Percentiles rank a stretch among this genome's conserved stretches.
phyloP scores from a whole-genome alignment of 1,284 basidiomycete genomes.

The Ceratobasidium sp. region DNA sequence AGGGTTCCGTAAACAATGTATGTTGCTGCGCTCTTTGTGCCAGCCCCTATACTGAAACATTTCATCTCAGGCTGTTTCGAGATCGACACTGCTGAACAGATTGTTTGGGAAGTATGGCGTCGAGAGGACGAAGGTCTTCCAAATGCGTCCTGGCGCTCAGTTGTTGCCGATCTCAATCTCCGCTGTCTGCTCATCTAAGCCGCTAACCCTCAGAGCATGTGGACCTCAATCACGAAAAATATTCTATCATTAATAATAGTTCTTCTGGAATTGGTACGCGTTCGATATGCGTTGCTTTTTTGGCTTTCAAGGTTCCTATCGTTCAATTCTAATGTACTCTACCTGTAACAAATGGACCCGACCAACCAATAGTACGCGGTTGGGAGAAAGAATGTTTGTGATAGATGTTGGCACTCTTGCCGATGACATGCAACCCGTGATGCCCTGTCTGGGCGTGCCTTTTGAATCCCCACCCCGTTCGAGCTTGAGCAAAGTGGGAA shows the following conservation, averaged over 20 bases:
- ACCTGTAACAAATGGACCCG: slow-evolving; percentile 1
- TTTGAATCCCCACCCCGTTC: too few species aligned
- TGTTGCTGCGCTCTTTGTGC: slow-evolving; percentile 41
- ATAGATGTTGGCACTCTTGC: too few species aligned
- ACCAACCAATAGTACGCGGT: too few species aligned
- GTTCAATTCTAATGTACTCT: slow-evolving; percentile 6
- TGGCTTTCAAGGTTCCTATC: slow-evolving; percentile 6
- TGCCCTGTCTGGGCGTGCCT: too few species aligned
- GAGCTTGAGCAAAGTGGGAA: too few species aligned
- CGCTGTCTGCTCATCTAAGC: slow-evolving; percentile 49
- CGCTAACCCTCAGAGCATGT: slow-evolving; percentile 18
- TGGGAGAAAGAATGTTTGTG: too few species aligned
- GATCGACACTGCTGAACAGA: slow-evolving; percentile 57
- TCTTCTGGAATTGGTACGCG: slow-evolving; percentile 22
- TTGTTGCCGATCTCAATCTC: slow-evolving; percentile 53
- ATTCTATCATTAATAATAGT: slow-evolving; percentile 39
- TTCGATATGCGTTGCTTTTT: slow-evolving; percentile 13
- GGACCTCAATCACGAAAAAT: slow-evolving; percentile 17
- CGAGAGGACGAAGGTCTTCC: slow-evolving; percentile 51
- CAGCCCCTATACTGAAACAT: slow-evolving; percentile 3
- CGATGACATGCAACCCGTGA: too few species aligned
- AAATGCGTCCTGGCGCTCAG: slow-evolving; percentile 52
- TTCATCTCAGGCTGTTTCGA: slow-evolving; percentile 53
- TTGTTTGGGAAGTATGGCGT: slow-evolving; percentile 56
- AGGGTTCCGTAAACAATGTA: slow-evolving; percentile 52